Conservation (phyloP, 345 rosid species). For the Lepidium didymum region DNA sequence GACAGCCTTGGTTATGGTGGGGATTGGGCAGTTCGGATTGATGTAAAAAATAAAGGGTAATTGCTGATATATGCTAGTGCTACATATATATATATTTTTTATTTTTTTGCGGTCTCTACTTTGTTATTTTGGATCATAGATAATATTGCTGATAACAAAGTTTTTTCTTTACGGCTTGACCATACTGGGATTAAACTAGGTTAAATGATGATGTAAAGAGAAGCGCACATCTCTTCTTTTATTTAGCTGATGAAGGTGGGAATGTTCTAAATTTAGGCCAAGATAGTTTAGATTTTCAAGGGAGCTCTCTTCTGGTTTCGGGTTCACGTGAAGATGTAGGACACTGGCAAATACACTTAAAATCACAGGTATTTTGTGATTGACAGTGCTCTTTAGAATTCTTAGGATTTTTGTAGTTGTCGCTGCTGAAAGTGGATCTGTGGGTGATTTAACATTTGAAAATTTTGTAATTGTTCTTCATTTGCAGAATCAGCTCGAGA, state of each 20-base stretch:
- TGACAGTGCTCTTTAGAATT: background rate
- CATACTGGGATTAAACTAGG: conserved; percentile 33
- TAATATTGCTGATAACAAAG: background rate
- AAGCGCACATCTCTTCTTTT: conserved; percentile 66
- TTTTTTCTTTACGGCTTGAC: background rate
- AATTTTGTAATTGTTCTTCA: background rate
- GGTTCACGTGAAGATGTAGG: conserved; percentile 64
- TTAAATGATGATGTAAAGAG: conserved; percentile 43
- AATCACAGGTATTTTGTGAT: conserved; percentile 47
- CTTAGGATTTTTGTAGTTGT: too few relatives aligned
- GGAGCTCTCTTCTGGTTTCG: conserved; percentile 52
- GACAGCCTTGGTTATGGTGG: conserved; percentile 88
- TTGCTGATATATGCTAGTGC: background rate
- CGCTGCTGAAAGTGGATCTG: too few relatives aligned
- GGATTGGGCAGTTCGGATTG: conserved; percentile 80
- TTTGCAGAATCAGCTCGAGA: conserved; percentile 49
- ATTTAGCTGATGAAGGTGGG: conserved; percentile 78
- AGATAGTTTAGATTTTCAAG: conserved; percentile 24
- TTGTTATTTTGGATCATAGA: too few relatives aligned
- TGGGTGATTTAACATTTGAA: too few relatives aligned
- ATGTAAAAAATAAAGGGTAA: conserved; percentile 34
- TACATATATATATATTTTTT: too few relatives aligned
- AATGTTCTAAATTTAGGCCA: conserved; percentile 42
- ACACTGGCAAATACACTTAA: conserved; percentile 80
- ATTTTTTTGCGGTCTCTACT: too few relatives aligned